Evolutionary conservation across 2,329 filamentous ascomycete species (phyloP), one percentile per base, ranked within the genome.

Genomic region (Apiospora koreana): DNA sequence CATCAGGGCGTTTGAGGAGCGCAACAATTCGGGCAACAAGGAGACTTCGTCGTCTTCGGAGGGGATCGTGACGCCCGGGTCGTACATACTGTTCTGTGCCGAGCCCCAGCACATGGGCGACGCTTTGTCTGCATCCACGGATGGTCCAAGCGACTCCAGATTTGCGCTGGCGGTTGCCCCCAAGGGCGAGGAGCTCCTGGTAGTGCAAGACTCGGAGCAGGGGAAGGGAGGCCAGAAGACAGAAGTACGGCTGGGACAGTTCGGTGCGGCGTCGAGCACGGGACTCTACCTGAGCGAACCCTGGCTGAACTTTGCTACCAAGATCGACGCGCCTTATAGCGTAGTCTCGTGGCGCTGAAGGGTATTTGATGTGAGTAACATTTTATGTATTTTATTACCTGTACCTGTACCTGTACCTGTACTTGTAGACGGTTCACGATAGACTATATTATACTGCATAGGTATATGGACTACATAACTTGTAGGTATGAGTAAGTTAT

Each of bases 81-180:
- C 92, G 18, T 86, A 81, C 65, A 86, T 95, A 25, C 88, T 92
- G 76, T 94, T 93, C 77, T 89, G 92, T 74, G 83, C 88, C 43
- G 81, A 83, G 69, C 81, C 77, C 65, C 23, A 64, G 38, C 50
- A 18, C n/a, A n/a, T 2, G 23, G 50, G 9, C 68, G 48, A 73
- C 68, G 48, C 74, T n/a, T 18, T 18, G 28, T 58, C 18, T 8
- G 38, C 9, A 12, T 21, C 28, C 28, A 21, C 28, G 50, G 28
- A 8, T 66, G 67, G 18, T 42, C 43, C 58, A 42, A 62, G 71
- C 12, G 67, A 65, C 35, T 69, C 71, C 35, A 66, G 35, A n/a
- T 73, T 75, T 21, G 48, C 71, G 10, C 70, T 79, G 25, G 74
- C 77, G n/a, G 76, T 79, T 43, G 72, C 75, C 9, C 73, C 74